Percentiles rank a stretch among this genome's conserved stretches.
These are phyloP conservation scores for Effrenium voratum DNA, from an alignment of 73 alveolate species.

Conservation along the genomic window DNA sequence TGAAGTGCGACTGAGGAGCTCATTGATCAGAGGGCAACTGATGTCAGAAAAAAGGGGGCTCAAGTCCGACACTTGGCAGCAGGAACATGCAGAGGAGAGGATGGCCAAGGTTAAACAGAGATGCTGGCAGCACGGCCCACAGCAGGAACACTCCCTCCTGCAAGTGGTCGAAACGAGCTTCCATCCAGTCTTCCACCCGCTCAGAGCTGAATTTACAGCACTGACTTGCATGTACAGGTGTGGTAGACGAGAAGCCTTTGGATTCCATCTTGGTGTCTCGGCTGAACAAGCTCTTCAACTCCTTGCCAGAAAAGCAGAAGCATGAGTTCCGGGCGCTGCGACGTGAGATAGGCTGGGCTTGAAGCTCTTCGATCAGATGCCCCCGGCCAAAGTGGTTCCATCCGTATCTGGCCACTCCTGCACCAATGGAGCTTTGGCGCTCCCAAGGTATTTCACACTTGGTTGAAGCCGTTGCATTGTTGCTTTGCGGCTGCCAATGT, in stretches of 20 bases:
- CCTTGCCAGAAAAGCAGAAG: conserved; percentile 33
- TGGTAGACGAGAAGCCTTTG: conserved; percentile 50
- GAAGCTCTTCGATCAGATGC: not conserved
- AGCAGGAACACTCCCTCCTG: not conserved
- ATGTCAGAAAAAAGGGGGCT: conserved; percentile 64
- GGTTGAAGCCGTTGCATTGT: not conserved
- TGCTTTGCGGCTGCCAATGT: not conserved
- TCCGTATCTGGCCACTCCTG: not conserved
- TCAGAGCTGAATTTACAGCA: not conserved
- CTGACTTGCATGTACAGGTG: not conserved
- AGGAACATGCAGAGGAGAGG: not conserved
- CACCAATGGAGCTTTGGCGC: not conserved
- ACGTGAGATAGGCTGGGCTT: not conserved
- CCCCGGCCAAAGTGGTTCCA: not conserved
- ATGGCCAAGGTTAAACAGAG: not conserved
- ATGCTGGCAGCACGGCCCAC: not conserved
- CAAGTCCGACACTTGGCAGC: conserved; percentile 23
- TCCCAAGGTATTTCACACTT: not conserved
- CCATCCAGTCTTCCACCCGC: not conserved
- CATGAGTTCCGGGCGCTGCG: conserved; percentile 22
- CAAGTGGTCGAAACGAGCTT: not conserved
- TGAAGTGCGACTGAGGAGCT: conserved; percentile 67
- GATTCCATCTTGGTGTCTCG: not conserved
- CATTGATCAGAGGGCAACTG: conserved; percentile 57
- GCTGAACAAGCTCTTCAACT: conserved; percentile 50